Conservation (phyloP, 2,329 filamentous ascomycete genomes). For the Hymenoscyphus occultus region DNA sequence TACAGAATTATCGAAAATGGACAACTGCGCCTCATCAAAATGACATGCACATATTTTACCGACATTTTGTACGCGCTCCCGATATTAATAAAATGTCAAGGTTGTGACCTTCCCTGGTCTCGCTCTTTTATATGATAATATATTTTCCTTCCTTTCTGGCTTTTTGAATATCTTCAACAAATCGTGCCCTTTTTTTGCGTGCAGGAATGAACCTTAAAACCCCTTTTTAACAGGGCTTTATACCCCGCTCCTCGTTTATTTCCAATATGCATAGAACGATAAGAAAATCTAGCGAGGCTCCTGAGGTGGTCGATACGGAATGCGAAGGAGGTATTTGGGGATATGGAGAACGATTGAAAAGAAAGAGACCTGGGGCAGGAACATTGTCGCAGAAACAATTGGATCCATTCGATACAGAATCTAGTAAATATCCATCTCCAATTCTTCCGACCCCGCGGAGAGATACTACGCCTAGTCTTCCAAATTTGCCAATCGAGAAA, state of each 20-base stretch:
- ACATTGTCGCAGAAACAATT: slow-evolving; percentile 15
- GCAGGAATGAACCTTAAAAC: background rate
- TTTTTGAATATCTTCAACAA: background rate
- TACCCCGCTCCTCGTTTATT: background rate
- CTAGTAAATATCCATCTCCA: slow-evolving; percentile 8
- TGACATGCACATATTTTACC: slow-evolving; percentile 7
- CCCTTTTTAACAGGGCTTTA: background rate
- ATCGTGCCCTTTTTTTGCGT: slow-evolving; percentile 1
- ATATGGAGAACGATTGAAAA: slow-evolving; percentile 10
- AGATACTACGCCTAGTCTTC: background rate
- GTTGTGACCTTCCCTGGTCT: slow-evolving; percentile 5
- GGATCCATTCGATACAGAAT: slow-evolving; percentile 12
- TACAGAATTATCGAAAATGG: slow-evolving; percentile 9
- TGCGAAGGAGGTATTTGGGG: background rate
- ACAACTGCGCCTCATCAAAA: slow-evolving; percentile 16
- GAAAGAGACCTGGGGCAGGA: slow-evolving; percentile 7
- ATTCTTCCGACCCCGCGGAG: background rate
- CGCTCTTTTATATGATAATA: background rate
- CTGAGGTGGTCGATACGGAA: slow-evolving; percentile 10
- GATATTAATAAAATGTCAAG: background rate
- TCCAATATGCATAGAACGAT: slow-evolving; percentile 6
- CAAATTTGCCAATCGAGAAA: slow-evolving; percentile 2
- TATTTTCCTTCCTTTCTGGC: background rate
- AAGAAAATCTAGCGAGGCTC: slow-evolving; percentile 15
- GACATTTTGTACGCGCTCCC: background rate